phyloP scores from a whole-genome alignment of 2,329 filamentous ascomycete genomes.

The Myriosclerotinia duriaeana region DNA sequence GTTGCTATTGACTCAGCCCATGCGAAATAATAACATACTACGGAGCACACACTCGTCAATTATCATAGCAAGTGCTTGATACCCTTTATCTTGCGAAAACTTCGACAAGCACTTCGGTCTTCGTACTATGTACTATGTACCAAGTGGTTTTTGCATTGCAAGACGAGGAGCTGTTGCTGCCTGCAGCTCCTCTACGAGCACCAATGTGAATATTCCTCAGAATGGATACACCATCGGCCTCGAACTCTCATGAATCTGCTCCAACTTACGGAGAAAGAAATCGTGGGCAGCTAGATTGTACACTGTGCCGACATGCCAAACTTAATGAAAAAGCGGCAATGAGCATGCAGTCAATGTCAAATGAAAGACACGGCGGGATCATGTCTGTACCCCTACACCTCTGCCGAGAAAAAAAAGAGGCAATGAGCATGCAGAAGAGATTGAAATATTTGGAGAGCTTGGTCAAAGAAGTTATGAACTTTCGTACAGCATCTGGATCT shows the following conservation, averaged over 20 bases:
- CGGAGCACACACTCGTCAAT: neutral
- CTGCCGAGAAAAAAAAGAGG: constrained; percentile 39
- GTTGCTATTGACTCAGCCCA: no score
- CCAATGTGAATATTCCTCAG: neutral
- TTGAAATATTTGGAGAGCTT: constrained; percentile 57
- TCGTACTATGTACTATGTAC: neutral
- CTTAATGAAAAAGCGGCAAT: no score
- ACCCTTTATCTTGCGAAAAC: neutral
- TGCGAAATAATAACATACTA: no score
- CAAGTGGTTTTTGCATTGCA: neutral
- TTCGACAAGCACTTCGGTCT: neutral
- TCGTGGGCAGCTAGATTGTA: constrained; percentile 27
- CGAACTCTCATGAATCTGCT: neutral
- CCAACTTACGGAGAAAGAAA: constrained; percentile 22
- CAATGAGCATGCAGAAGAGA: constrained; percentile 53
- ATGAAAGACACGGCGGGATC: constrained; percentile 49
- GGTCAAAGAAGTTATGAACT: constrained; percentile 55
- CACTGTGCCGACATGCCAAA: constrained; percentile 30
- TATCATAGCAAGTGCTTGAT: neutral
- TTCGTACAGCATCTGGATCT: constrained; percentile 20
- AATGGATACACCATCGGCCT: constrained; percentile 3
- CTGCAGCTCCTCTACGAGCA: neutral
- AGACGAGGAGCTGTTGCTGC: neutral
- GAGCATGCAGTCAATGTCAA: constrained; percentile 49
- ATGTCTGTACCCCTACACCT: constrained; percentile 54